Conservation (phyloP, 2,329 filamentous ascomycete genomes). For the Aspergillus texensis region DNA sequence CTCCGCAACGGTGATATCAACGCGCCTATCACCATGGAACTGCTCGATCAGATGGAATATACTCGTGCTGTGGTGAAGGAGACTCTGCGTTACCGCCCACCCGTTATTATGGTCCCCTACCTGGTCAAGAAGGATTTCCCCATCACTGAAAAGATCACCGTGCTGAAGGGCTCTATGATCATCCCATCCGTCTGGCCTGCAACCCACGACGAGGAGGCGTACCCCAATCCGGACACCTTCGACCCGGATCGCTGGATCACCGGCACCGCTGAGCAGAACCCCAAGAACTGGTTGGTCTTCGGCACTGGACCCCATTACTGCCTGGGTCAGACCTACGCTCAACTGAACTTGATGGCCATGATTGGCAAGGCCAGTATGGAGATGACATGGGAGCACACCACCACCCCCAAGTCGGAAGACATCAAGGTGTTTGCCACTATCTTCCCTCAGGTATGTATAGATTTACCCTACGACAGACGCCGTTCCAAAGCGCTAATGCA, state of each 20-base stretch:
- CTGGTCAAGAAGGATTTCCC: conserved; percentile 93
- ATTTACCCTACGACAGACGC: conserved; percentile 1
- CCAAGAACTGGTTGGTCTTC: conserved; percentile 97
- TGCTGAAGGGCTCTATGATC: conserved; percentile 93
- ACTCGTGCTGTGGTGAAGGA: conserved; percentile 91
- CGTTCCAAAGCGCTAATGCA: conserved; percentile 21
- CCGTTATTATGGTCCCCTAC: conserved; percentile 97
- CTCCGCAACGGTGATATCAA: conserved; percentile 74
- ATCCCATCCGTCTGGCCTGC: conserved; percentile 89
- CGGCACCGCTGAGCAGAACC: conserved; percentile 84
- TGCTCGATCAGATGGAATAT: conserved; percentile 85
- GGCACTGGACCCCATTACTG: conserved; percentile 97
- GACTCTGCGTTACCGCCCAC: conserved; percentile 88
- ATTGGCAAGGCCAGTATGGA: conserved; percentile 85
- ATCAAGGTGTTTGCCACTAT: conserved; percentile 99
- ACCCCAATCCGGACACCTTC: conserved; percentile 84
- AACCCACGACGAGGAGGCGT: conserved; percentile 89
- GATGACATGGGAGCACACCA: conserved; percentile 86
- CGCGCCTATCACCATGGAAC: conserved; percentile 74
- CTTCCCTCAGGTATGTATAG: conserved; percentile 76
- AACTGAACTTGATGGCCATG: conserved; percentile 84
- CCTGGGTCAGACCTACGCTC: conserved; percentile 88
- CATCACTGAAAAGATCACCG: conserved; percentile 83
- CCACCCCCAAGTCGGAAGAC: conserved; percentile 82
- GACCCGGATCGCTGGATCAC: conserved; percentile 90